Conservation (phyloP, 768 basidiomycete species). For the Podaxis mareebaensis region DNA sequence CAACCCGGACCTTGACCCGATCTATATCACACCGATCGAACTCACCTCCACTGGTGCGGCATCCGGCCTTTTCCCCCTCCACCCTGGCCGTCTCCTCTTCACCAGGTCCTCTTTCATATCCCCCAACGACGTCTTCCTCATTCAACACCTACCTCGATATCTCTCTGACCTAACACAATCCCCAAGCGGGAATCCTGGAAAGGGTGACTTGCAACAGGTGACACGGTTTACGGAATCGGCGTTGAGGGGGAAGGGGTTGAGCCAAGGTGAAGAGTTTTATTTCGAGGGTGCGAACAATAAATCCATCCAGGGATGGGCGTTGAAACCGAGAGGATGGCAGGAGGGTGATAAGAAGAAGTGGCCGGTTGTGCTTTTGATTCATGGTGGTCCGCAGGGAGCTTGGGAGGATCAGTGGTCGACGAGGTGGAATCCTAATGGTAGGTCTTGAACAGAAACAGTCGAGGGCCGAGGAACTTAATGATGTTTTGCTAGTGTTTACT, state of each 20-base stretch:
- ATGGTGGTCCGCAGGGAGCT: slow-evolving; percentile 80
- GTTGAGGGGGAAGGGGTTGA: slow-evolving; percentile 58
- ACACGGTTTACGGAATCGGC: slow-evolving; percentile 63
- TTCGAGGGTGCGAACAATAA: slow-evolving; percentile 81
- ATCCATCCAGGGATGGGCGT: slow-evolving; percentile 80
- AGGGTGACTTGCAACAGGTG: slow-evolving; percentile 43
- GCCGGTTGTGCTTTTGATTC: slow-evolving; percentile 80
- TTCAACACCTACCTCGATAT: slow-evolving; percentile 40
- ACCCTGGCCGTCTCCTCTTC: slow-evolving; percentile 65
- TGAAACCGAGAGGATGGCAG: slow-evolving; percentile 80
- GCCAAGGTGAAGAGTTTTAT: slow-evolving; percentile 79
- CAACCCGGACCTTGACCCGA: slow-evolving; percentile 45
- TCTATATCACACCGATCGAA: slow-evolving; percentile 53
- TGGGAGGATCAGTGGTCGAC: slow-evolving; percentile 94
- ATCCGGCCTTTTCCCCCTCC: slow-evolving; percentile 62
- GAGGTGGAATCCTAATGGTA: slow-evolving; percentile 89
- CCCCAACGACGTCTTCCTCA: slow-evolving; percentile 78
- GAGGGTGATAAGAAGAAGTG: slow-evolving; percentile 68
- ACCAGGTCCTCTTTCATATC: slow-evolving; percentile 71
- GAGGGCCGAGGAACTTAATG: background rate
- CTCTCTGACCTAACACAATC: slow-evolving; percentile 3
- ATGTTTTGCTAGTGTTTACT: slow-evolving; percentile 60
- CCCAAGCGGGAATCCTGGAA: background rate
- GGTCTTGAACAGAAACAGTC: slow-evolving; percentile 6
- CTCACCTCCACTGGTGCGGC: slow-evolving; percentile 61